Evolutionary conservation across 2,329 filamentous ascomycete species (phyloP).

Genomic region (Beauveria asiatica): DNA sequence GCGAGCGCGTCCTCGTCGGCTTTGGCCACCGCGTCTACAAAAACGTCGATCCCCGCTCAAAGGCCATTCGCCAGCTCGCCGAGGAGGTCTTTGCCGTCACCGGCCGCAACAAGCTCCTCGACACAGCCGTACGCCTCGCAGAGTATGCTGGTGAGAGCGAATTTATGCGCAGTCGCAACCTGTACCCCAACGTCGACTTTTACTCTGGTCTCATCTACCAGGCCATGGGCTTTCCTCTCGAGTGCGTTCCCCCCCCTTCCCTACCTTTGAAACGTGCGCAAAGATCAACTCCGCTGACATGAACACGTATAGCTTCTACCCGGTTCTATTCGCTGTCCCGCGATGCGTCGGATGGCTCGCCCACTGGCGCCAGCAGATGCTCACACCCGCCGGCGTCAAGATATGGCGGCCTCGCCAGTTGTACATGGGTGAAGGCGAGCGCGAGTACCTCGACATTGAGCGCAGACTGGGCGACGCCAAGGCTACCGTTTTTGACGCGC

Average conservation of each 20-base stretch:
- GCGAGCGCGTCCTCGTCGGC: slow-evolving; percentile 44
- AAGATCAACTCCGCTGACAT: slow-evolving; percentile 3
- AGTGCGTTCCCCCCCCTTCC: slow-evolving; percentile 19
- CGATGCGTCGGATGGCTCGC: slow-evolving; percentile 43
- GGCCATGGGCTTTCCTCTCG: slow-evolving; percentile 43
- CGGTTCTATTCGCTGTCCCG: slow-evolving; percentile 42
- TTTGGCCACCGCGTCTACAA: slow-evolving; percentile 49
- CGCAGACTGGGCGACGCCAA: slow-evolving; percentile 25
- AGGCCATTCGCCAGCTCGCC: slow-evolving; percentile 39
- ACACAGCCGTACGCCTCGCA: slow-evolving; percentile 38
- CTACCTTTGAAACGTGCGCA: too few species aligned
- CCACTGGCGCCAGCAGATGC: slow-evolving; percentile 43
- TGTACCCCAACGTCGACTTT: slow-evolving; percentile 45
- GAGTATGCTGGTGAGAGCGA: slow-evolving; percentile 36
- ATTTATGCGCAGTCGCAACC: slow-evolving; percentile 39
- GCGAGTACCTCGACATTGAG: slow-evolving; percentile 33
- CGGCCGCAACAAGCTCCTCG: slow-evolving; percentile 41
- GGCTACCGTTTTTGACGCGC: slow-evolving; percentile 26
- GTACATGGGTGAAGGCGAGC: slow-evolving; percentile 35
- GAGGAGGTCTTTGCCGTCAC: slow-evolving; percentile 42
- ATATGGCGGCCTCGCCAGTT: slow-evolving; percentile 43
- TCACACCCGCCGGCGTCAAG: slow-evolving; percentile 37
- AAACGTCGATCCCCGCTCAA: slow-evolving; percentile 44
- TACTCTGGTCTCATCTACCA: slow-evolving; percentile 45
- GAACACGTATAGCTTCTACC: slow-evolving; percentile 31